phyloP scores from a whole-genome alignment of 2,329 filamentous ascomycete genomes.

The Fusarium citri region DNA sequence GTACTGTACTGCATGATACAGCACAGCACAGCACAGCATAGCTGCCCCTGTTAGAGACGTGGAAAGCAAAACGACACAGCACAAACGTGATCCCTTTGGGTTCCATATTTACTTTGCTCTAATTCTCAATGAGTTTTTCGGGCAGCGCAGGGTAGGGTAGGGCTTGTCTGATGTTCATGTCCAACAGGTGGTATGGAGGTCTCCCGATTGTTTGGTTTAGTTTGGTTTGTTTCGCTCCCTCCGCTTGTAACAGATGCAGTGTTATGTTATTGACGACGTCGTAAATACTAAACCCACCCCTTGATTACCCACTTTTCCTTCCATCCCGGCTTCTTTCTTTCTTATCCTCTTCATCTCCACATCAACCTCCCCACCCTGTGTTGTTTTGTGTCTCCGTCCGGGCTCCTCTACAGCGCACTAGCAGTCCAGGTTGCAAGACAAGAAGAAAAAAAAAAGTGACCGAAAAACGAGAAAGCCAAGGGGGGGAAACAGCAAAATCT shows the following conservation, averaged over 20 bases:
- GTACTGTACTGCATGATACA: background rate
- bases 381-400: conserved; percentile 27
- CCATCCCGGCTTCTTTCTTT: conserved; percentile 28
- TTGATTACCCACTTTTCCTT: conserved; percentile 8
- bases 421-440: conserved; percentile 13
- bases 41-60: background rate
- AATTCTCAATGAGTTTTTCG: background rate
- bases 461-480: background rate
- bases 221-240: conserved; percentile 38
- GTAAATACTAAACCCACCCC: conserved; percentile 27
- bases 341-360: conserved; percentile 35
- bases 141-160: background rate
- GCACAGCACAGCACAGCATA: background rate
- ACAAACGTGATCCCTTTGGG: background rate
- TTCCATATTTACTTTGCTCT: background rate
- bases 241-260: conserved; percentile 18
- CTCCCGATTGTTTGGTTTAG: conserved; percentile 34
- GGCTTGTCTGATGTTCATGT: background rate
- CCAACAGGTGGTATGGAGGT: background rate
- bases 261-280: conserved; percentile 39
- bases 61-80: background rate
- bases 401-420: conserved; percentile 30
- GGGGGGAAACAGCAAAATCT: conserved; percentile 11
- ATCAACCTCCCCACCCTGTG: conserved; percentile 36
- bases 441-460: conserved; percentile 3